phyloP scores from a whole-genome alignment of 73 alveolate genomes.

The Paraurostyla sp. region DNA sequence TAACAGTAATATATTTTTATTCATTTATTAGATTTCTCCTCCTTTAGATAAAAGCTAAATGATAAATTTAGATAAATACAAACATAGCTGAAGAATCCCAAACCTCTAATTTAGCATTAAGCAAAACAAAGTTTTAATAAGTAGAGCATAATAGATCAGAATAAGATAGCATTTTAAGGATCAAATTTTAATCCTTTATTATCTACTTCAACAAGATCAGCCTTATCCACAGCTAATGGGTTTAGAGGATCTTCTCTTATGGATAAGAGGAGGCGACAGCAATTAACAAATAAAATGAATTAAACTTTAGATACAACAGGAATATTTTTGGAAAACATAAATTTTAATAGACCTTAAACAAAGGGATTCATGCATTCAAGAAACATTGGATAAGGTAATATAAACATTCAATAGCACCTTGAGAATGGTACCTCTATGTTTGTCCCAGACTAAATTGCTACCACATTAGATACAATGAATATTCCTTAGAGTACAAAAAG shows the following conservation, averaged over 20 bases:
- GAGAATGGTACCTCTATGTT: background rate
- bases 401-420: background rate
- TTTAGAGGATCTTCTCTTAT: background rate
- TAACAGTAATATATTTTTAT: background rate
- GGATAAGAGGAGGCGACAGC: constrained; percentile 30
- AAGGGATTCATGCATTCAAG: constrained; percentile 3
- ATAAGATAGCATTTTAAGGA: background rate
- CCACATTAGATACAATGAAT: background rate
- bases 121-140: background rate
- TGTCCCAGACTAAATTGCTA: background rate
- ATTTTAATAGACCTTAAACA: background rate
- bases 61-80: constrained; percentile 32
- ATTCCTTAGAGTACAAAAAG: background rate
- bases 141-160: background rate
- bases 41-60: constrained; percentile 34
- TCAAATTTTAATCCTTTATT: background rate
- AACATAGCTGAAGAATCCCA: background rate
- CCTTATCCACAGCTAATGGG: background rate
- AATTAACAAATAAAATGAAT: background rate
- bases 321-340: background rate
- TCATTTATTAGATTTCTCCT: background rate
- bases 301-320: background rate
- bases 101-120: background rate
- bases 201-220: background rate
- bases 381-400: background rate